Conservation (phyloP, 768 basidiomycete genomes). For the Collybiopsis confluens region DNA sequence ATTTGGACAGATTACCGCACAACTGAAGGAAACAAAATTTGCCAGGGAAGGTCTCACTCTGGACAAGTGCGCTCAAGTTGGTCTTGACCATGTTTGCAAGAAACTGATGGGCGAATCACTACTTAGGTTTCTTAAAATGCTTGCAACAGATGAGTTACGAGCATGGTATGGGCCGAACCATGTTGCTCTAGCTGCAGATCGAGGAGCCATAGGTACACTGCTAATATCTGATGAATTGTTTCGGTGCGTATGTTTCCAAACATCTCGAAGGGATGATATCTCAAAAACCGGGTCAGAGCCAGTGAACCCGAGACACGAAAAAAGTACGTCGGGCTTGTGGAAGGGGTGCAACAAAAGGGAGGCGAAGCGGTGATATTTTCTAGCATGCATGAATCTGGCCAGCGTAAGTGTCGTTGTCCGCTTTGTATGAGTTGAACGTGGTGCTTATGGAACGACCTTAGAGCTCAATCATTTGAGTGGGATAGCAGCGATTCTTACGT, state of each 20-base stretch:
- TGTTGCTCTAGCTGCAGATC: conserved; percentile 84
- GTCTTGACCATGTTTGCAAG: no score
- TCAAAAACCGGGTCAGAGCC: conserved; percentile 44
- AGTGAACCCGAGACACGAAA: conserved; percentile 76
- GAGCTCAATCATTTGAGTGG: conserved; percentile 97
- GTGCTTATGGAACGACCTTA: conserved; percentile 24
- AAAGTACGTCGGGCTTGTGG: conserved; percentile 83
- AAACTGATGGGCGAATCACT: no score
- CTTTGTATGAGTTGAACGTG: not conserved
- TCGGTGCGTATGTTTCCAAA: conserved; percentile 45
- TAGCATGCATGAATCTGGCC: conserved; percentile 99
- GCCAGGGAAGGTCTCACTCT: conserved; percentile 88
- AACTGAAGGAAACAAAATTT: conserved; percentile 93
- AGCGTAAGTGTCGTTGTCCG: conserved; percentile 59
- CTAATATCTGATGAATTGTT: conserved; percentile 95
- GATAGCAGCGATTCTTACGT: conserved; percentile 92
- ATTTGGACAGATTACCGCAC: conserved; percentile 53
- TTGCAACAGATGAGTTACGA: conserved; percentile 88
- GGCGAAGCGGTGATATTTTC: conserved; percentile 97
- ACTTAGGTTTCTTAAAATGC: conserved; percentile 99
- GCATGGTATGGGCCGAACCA: conserved; percentile 99
- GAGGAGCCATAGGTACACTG: conserved; percentile 91
- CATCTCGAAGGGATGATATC: not conserved
- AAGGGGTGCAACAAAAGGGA: conserved; percentile 82
- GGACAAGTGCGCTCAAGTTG: conserved; percentile 56